phyloP scores from a whole-genome alignment of 2,329 filamentous ascomycete species.

The Juglanconis sp. region DNA sequence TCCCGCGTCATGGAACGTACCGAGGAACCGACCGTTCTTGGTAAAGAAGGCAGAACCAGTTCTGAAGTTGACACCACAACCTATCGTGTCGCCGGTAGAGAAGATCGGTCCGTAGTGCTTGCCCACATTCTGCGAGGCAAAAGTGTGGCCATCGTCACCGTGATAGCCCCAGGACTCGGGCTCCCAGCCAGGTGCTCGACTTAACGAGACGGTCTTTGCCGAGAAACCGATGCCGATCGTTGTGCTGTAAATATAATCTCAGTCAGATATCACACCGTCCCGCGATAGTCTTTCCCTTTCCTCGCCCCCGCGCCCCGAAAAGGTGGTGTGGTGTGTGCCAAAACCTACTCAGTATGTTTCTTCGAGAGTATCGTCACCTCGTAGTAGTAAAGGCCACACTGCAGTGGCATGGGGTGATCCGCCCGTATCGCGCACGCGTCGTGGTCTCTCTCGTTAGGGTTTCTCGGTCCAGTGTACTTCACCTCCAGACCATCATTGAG shows the following conservation, averaged over 20 bases:
- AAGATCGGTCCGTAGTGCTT: slow-evolving; percentile 57
- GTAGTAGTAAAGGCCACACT: slow-evolving; percentile 94
- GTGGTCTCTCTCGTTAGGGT: slow-evolving; percentile 52
- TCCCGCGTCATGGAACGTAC: slow-evolving; percentile 34
- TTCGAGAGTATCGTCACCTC: slow-evolving; percentile 59
- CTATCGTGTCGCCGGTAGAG: slow-evolving; percentile 55
- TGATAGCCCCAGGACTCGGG: slow-evolving; percentile 67
- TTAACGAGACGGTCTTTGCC: slow-evolving; percentile 48
- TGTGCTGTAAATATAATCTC: slow-evolving; percentile 36
- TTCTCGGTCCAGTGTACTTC: slow-evolving; percentile 50
- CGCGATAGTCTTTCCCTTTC: not conserved
- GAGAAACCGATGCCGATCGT: slow-evolving; percentile 64
- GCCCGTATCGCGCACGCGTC: slow-evolving; percentile 82
- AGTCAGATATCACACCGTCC: not conserved
- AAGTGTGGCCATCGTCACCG: slow-evolving; percentile 64
- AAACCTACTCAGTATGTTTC: slow-evolving; percentile 54
- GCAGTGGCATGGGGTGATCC: slow-evolving; percentile 80
- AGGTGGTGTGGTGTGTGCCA: slow-evolving; percentile 1
- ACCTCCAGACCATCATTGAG: slow-evolving; percentile 71
- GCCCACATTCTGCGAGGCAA: slow-evolving; percentile 53
- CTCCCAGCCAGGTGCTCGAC: slow-evolving; percentile 64
- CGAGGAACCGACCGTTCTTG: slow-evolving; percentile 57
- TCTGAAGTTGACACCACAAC: slow-evolving; percentile 65
- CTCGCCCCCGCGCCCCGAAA: not conserved
- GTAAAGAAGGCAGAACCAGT: slow-evolving; percentile 66